Conservation (phyloP, 2,329 filamentous ascomycete species). For the Clonostachys rosea region DNA sequence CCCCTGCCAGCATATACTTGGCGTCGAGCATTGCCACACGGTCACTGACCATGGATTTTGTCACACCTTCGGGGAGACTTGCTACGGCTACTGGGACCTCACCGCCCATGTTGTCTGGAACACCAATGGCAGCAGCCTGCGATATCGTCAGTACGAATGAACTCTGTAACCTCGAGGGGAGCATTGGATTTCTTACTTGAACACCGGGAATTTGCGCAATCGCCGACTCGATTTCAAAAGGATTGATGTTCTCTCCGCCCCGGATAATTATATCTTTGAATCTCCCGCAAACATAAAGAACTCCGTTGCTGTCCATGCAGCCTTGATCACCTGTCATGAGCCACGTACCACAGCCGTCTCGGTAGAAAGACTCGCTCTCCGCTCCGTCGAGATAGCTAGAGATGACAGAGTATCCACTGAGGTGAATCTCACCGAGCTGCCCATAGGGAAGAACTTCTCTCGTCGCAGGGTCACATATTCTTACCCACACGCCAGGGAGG, state of each 20-base stretch:
- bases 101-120: constrained; percentile 36
- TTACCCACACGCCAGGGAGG: constrained; percentile 28
- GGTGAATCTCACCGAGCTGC: constrained; percentile 32
- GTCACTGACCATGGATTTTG: constrained; percentile 22
- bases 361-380: constrained; percentile 24
- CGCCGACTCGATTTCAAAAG: constrained; percentile 24
- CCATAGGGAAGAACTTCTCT: constrained; percentile 17
- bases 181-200: constrained; percentile 9
- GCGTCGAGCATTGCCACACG: constrained; percentile 22
- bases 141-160: not conserved
- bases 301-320: constrained; percentile 26
- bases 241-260: constrained; percentile 38
- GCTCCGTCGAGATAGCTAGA: constrained; percentile 20
- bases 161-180: not conserved
- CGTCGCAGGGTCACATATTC: constrained; percentile 26
- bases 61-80: constrained; percentile 16
- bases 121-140: constrained; percentile 33
- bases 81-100: constrained; percentile 42
- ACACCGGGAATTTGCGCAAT: constrained; percentile 25
- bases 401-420: constrained; percentile 27
- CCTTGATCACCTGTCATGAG: constrained; percentile 34
- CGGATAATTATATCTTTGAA: constrained; percentile 41
- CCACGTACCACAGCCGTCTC: constrained; percentile 25
- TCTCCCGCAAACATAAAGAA: constrained; percentile 30
- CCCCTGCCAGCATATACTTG: constrained; percentile 29